phyloP scores from a whole-genome alignment of 768 basidiomycete species.

The Clathrus columnatus region DNA sequence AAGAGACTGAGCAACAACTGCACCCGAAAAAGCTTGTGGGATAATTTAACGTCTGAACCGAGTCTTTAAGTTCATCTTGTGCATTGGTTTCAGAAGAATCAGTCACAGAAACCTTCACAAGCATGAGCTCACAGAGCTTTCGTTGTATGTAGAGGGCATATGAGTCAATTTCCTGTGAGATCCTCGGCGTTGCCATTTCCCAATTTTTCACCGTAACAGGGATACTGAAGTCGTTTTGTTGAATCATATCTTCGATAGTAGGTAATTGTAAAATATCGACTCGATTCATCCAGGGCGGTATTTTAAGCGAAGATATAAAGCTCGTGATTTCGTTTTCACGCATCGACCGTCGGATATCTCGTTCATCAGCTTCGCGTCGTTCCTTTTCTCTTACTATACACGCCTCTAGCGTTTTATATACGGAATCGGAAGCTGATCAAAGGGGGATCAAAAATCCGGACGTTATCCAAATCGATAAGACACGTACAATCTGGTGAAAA shows the following conservation, averaged over 20 bases:
- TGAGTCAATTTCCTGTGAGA: slow-evolving; percentile 2
- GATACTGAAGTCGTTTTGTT: background rate
- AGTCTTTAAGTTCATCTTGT: too few relatives aligned
- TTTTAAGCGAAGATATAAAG: background rate
- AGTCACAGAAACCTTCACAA: background rate
- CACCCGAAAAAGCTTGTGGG: slow-evolving; percentile 1
- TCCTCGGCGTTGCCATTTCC: background rate
- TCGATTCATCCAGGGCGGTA: background rate
- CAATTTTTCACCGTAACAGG: background rate
- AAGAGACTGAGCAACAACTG: background rate
- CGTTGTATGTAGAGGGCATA: background rate
- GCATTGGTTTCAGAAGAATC: background rate
- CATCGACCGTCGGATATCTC: background rate
- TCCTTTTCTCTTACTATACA: background rate
- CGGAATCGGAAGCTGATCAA: background rate
- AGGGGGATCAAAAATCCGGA: background rate
- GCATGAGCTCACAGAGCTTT: background rate
- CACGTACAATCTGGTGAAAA: slow-evolving; percentile 2
- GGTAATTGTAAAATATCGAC: background rate
- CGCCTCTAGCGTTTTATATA: slow-evolving; percentile 1
- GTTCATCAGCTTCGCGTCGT: background rate
- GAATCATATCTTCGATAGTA: background rate
- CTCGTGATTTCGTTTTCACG: background rate
- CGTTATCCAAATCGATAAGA: too few relatives aligned
- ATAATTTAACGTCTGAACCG: background rate